A percentile compares a stretch with the other conserved stretches of the same genome.
Evolutionary conservation across 1,284 basidiomycete genomes (phyloP).

Genomic region (Moesziomyces sp.): DNA sequence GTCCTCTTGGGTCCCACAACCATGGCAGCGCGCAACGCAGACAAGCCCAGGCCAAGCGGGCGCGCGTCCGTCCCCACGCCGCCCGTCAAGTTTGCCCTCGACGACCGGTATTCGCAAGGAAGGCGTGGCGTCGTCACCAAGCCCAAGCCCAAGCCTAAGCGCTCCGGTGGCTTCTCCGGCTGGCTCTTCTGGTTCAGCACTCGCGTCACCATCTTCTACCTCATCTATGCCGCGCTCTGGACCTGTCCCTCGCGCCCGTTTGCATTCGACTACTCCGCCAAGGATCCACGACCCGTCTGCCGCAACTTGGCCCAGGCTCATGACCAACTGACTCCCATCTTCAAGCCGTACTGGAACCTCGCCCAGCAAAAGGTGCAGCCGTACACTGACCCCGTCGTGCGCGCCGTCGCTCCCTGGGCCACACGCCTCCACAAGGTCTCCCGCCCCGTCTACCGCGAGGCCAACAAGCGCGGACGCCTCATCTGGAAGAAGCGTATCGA

Average conservation of each 20-base stretch:
- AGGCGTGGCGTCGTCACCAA: slow-evolving; percentile 1
- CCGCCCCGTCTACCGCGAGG: slow-evolving; percentile 47
- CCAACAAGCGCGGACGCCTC: slow-evolving; percentile 43
- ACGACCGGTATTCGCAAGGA: slow-evolving; percentile 18
- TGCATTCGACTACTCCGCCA: slow-evolving; percentile 55
- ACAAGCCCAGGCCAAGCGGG: slow-evolving; percentile 28
- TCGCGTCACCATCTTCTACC: slow-evolving; percentile 49
- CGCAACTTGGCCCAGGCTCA: slow-evolving; percentile 58
- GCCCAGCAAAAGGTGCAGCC: slow-evolving; percentile 51
- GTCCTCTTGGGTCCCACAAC: background rate
- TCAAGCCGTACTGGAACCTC: slow-evolving; percentile 43
- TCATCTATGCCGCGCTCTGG: slow-evolving; percentile 57
- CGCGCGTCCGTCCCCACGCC: slow-evolving; percentile 43
- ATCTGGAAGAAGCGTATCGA: slow-evolving; percentile 60
- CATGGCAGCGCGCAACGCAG: slow-evolving; percentile 16
- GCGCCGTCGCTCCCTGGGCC: slow-evolving; percentile 43
- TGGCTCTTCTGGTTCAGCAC: slow-evolving; percentile 42
- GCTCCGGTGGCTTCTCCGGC: slow-evolving; percentile 27
- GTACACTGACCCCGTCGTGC: slow-evolving; percentile 56
- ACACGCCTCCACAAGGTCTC: slow-evolving; percentile 41
- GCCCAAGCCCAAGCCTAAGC: slow-evolving; percentile 14
- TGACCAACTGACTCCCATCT: slow-evolving; percentile 50
- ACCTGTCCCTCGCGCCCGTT: slow-evolving; percentile 60
- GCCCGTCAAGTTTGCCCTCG: slow-evolving; percentile 28
- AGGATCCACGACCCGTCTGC: slow-evolving; percentile 57